Evolutionary conservation across 1,284 basidiomycete genomes (phyloP).

Genomic region (Ceratobasidium sp.): DNA sequence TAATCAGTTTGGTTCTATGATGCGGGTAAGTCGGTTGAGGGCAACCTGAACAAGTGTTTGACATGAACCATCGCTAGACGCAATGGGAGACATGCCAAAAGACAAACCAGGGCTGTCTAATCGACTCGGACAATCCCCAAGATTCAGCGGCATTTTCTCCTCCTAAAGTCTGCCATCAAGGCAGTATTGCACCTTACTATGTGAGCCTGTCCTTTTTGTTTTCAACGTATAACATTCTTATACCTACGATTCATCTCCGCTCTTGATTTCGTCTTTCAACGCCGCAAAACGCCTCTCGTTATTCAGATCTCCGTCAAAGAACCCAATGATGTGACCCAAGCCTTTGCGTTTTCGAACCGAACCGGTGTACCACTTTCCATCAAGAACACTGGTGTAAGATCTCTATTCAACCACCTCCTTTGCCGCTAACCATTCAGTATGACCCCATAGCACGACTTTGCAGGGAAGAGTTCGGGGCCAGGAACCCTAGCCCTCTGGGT

Average conservation of each 20-base stretch:
- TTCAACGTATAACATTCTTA: too few relatives aligned
- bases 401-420: background rate
- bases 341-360: slow-evolving; percentile 54
- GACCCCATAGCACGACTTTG: slow-evolving; percentile 20
- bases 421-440: background rate
- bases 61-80: background rate
- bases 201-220: slow-evolving; percentile 44
- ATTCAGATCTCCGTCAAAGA: slow-evolving; percentile 55
- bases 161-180: slow-evolving; percentile 50
- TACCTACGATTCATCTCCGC: too few relatives aligned
- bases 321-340: slow-evolving; percentile 53
- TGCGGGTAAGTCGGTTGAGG: background rate
- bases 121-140: slow-evolving; percentile 2
- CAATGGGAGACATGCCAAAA: slow-evolving; percentile 33
- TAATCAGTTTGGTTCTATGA: background rate
- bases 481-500: slow-evolving; percentile 33
- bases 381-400: slow-evolving; percentile 57
- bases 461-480: slow-evolving; percentile 8
- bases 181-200: slow-evolving; percentile 55
- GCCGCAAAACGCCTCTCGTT: too few relatives aligned
- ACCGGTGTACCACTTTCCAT: slow-evolving; percentile 56
- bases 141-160: slow-evolving; percentile 3
- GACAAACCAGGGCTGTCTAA: slow-evolving; percentile 11
- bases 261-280: too few relatives aligned
- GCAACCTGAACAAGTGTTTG: background rate